phyloP scores from a whole-genome alignment of 1,284 basidiomycete species.

The Apiotrichum akiyoshidainum region DNA sequence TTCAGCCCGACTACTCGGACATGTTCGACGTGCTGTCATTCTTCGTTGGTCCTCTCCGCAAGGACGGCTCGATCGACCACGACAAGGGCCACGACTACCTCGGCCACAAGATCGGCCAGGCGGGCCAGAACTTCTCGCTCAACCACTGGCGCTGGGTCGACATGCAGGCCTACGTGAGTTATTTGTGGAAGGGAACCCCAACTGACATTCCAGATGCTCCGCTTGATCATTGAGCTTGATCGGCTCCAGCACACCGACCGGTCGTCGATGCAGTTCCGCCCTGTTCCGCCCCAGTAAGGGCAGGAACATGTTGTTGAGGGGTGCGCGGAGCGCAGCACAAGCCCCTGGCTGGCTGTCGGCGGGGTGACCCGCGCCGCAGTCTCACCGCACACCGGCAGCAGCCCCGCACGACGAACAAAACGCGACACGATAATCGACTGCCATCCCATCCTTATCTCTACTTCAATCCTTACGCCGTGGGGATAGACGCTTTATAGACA shows the following conservation, averaged over 20 bases:
- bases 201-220: slow-evolving; percentile 36
- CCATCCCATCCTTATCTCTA: no score
- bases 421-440: no score
- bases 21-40: slow-evolving; percentile 54
- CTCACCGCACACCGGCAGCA: not conserved
- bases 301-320: not conserved
- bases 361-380: no score
- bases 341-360: no score
- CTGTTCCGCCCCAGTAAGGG: not conserved
- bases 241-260: slow-evolving; percentile 44
- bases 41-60: slow-evolving; percentile 50
- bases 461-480: not conserved
- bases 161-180: slow-evolving; percentile 53
- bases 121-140: slow-evolving; percentile 52
- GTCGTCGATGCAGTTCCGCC: slow-evolving; percentile 26
- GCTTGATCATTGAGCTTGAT: slow-evolving; percentile 46
- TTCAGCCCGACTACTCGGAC: slow-evolving; percentile 53
- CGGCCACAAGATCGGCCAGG: slow-evolving; percentile 53
- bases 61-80: slow-evolving; percentile 42
- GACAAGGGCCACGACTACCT: slow-evolving; percentile 48
- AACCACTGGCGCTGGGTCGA: slow-evolving; percentile 54
- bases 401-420: not conserved
- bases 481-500: slow-evolving; percentile 1
- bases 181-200: no score
- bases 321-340: not conserved